Evolutionary conservation across 768 basidiomycete species (phyloP).

Genomic region (Boletus sp.): DNA sequence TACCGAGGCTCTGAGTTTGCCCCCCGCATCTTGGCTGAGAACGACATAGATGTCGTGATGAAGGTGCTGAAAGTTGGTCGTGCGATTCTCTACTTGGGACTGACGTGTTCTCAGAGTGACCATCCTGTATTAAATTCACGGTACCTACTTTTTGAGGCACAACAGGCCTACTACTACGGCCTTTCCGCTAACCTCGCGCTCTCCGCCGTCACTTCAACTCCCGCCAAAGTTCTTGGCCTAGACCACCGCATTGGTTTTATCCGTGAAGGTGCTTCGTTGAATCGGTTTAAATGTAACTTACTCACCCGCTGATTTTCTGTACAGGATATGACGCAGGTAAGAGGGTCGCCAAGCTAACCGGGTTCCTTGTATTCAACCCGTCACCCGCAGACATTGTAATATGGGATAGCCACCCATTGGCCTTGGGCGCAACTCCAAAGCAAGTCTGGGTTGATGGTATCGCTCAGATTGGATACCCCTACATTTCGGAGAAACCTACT

Average conservation of each 20-base stretch:
- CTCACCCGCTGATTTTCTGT: neutral
- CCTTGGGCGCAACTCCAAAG: conserved; percentile 71
- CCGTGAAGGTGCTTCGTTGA: conserved; percentile 41
- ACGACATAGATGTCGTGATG: conserved; percentile 56
- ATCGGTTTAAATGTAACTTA: neutral
- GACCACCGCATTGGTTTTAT: conserved; percentile 71
- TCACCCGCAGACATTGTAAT: conserved; percentile 56
- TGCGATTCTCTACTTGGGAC: neutral
- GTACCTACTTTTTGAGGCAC: conserved; percentile 55
- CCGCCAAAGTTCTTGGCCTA: conserved; percentile 67
- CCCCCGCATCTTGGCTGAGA: conserved; percentile 53
- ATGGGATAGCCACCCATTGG: conserved; percentile 76
- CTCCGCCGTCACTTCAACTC: conserved; percentile 65
- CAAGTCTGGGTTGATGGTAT: conserved; percentile 89
- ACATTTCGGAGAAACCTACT: conserved; percentile 50
- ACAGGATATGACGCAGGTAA: conserved; percentile 69
- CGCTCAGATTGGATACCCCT: conserved; percentile 52
- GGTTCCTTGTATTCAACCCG: neutral
- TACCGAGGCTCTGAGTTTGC: conserved; percentile 67
- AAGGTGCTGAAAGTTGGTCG: conserved; percentile 43
- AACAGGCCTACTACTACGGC: conserved; percentile 71
- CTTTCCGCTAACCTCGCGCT: conserved; percentile 63
- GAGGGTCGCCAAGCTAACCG: neutral
- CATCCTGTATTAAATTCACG: conserved; percentile 55
- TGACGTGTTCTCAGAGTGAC: conserved; percentile 40